These are phyloP conservation scores for Penicillium concentricum DNA, from an alignment of 2,329 filamentous ascomycete species.

Conservation along the genomic window DNA sequence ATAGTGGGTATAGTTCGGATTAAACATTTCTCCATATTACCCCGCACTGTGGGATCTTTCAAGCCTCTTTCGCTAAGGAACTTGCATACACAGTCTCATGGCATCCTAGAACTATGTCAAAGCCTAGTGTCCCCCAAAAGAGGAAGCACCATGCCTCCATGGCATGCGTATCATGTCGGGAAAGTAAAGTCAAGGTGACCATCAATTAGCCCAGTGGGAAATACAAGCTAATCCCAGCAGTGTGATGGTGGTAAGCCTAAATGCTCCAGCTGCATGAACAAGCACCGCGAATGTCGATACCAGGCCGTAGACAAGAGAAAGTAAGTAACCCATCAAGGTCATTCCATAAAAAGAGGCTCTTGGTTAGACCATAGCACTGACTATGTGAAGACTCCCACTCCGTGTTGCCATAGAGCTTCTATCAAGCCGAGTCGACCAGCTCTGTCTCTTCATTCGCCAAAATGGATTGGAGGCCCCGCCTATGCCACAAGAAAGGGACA, in stretches of 20 bases:
- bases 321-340: slow-evolving; percentile 11
- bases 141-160: slow-evolving; percentile 22
- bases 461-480: slow-evolving; percentile 17
- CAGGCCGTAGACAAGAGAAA: slow-evolving; percentile 31
- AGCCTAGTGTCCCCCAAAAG: not conserved
- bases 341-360: not conserved
- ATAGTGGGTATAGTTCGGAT: not conserved
- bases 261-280: slow-evolving; percentile 26
- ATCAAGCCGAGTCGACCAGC: slow-evolving; percentile 19
- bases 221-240: not conserved
- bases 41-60: not conserved
- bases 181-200: slow-evolving; percentile 41
- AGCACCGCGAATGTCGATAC: slow-evolving; percentile 24
- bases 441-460: slow-evolving; percentile 22
- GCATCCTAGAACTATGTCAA: not conserved
- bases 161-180: slow-evolving; percentile 34
- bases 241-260: slow-evolving; percentile 13
- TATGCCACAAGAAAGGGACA: slow-evolving; percentile 14
- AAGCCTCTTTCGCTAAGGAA: not conserved
- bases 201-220: not conserved
- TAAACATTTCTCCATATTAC: slow-evolving; percentile 1
- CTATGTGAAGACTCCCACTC: slow-evolving; percentile 20
- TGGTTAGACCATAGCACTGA: not conserved
- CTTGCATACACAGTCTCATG: not conserved
- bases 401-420: slow-evolving; percentile 27